Percentiles rank a stretch among this genome's conserved stretches.
These are phyloP conservation scores for Chaetomiaceae sp. DNA, from an alignment of 2,329 filamentous ascomycete species.

Conservation along the genomic window DNA sequence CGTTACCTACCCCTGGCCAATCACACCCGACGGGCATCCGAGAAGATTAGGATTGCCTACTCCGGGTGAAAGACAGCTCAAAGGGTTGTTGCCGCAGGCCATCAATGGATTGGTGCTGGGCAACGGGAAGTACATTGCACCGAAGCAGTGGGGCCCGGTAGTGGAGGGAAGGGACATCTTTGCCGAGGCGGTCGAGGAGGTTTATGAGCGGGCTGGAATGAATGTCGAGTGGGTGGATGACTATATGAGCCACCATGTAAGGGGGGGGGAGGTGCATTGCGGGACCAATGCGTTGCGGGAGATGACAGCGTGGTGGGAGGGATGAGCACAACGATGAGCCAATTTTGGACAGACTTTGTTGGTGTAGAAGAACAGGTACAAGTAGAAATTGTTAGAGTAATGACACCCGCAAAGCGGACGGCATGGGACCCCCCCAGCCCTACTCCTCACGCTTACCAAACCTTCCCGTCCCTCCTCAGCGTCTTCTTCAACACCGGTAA, in stretches of 20 bases:
- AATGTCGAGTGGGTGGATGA: conserved; percentile 10
- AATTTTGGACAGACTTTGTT: no score
- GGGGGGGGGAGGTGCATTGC: conserved; percentile 12
- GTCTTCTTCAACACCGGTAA: conserved; percentile 15
- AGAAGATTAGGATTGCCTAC: background rate
- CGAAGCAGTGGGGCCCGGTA: conserved; percentile 12
- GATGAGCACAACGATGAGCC: no score
- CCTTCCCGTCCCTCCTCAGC: conserved; percentile 1
- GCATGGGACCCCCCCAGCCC: no score
- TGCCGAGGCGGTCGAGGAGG: conserved; percentile 1
- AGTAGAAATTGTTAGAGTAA: no score
- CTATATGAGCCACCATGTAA: conserved; percentile 13
- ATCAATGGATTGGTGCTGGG: conserved; percentile 10
- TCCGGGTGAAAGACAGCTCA: background rate
- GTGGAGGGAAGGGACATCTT: conserved; percentile 6
- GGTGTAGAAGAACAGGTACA: no score
- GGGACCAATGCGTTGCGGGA: conserved; percentile 10
- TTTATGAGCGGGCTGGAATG: conserved; percentile 3
- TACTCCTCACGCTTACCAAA: background rate
- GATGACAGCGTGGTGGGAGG: conserved; percentile 5
- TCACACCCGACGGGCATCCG: background rate
- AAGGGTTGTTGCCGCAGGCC: conserved; percentile 9
- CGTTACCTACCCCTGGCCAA: conserved; percentile 1
- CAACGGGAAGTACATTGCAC: conserved; percentile 6
- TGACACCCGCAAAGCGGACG: no score